A percentile compares a stretch with the other conserved stretches of the same genome.
These are phyloP conservation scores for Trifolium fragiferum DNA, from an alignment of 306 rosid genomes.

Conservation along the genomic window DNA sequence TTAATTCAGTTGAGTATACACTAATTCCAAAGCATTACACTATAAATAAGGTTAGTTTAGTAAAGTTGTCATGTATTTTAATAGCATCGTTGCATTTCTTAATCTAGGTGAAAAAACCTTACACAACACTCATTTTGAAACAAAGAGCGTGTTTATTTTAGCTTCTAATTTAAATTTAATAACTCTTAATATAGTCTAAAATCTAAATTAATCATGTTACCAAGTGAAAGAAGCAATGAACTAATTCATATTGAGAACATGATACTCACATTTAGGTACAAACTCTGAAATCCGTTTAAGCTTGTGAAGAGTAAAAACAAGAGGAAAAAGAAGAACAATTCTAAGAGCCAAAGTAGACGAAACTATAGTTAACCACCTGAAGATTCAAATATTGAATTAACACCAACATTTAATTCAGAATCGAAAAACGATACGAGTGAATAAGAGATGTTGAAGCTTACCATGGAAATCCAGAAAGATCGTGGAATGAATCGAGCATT, in stretches of 20 bases:
- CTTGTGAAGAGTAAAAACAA: slow-evolving; percentile 67
- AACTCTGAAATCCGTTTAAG: slow-evolving; percentile 60
- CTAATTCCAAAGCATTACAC: too few species aligned
- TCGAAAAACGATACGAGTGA: neutral
- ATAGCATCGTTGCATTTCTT: too few species aligned
- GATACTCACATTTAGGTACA: slow-evolving; percentile 72
- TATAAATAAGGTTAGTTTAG: too few species aligned
- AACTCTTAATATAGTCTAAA: neutral
- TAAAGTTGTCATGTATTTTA: too few species aligned
- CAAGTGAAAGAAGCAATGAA: slow-evolving; percentile 16
- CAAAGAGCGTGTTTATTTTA: neutral
- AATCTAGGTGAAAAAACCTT: too few species aligned
- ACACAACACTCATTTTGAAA: too few species aligned
- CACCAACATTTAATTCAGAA: slow-evolving; percentile 21
- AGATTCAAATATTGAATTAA: slow-evolving; percentile 39
- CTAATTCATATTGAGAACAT: slow-evolving; percentile 3
- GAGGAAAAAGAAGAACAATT: slow-evolving; percentile 59
- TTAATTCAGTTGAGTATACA: too few species aligned
- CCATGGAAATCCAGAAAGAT: slow-evolving; percentile 87
- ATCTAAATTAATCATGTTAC: slow-evolving; percentile 16
- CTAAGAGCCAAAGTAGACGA: slow-evolving; percentile 78
- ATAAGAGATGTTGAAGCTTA: slow-evolving; percentile 40
- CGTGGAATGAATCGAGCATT: slow-evolving; percentile 72
- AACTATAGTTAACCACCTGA: slow-evolving; percentile 84
- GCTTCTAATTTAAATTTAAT: neutral